Base-by-base conservation (phyloP, 352 stramenopile genomes). In the Pythium insidiosum region DNA sequence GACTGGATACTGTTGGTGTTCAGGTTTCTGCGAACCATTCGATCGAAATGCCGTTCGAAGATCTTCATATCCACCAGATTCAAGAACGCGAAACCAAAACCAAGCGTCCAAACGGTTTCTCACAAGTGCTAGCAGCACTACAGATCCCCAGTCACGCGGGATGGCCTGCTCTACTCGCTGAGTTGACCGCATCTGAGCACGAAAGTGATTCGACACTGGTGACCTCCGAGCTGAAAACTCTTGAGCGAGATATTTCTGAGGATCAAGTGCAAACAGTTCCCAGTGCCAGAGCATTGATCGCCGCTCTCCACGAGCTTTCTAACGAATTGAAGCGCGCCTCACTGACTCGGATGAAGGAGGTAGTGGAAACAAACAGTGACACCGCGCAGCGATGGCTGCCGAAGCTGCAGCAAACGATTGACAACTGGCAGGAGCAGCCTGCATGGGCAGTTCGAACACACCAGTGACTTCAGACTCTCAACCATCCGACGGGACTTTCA, bases 31-130 rank as follows among this genome's bases (percentile, higher is more conserved):
- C n/a, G n/a, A n/a, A n/a, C n/a, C n/a, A n/a, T n/a, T n/a, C n/a
- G n/a, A n/a, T n/a, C n/a, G n/a, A n/a, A 5, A 25, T 66, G 24
- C 53, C 66, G 1, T 66, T 66, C 22, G 43, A 66, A 5, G 50
- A 68, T 6, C 58, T 77, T 11, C 64, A 67, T 31, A 69, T 72
- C 50, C 61, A 64, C 29, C 60, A 64, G 38, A 41, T 73, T 2
- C 50, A 52, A 9, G 11, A 7, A 18, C 26, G 13, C 28, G 29
- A 5, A 37, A 13, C 12, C 9, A 36, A 30, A 16, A 12, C n/a
- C n/a, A n/a, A 19, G 1, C 15, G 20, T 7, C 40, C 23, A 12
- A 49, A 63, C 26, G 53, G 44, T 5, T 48, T 64, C 31, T 22
- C 29, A 6, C 42, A 56, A 7, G 29, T 74, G 6, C 50, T 58